Evolutionary conservation across 352 stramenopile species (phyloP), one percentile per base, ranked within the genome.

Genomic region (Phytophthora quininea): DNA sequence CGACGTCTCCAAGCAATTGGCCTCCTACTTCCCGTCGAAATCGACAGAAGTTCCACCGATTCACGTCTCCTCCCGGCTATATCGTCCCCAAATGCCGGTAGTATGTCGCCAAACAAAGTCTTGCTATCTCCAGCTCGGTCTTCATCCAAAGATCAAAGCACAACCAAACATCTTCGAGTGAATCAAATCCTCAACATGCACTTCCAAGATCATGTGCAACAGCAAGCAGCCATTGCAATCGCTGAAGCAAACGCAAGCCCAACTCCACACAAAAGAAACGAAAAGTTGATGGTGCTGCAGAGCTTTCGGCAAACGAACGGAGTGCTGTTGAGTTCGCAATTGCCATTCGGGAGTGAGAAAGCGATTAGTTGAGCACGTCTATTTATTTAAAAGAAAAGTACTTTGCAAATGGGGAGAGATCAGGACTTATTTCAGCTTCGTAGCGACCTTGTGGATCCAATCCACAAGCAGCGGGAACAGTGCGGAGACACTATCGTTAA

Each of bases 401-500:
- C 19, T 54, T 49, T 19, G 33, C 12, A n/a, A 54, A 47, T 8
- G 30, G 19, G 37, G n/a, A 37, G 19, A 11, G 59, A 64, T 11
- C 35, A 6, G 10, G 6, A 40, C 35, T 60, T 79, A 94, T 58
- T 84, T 87, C 37, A 95, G 61, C 46, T 77, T 84, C 9, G 74
- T 92, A 31, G 85, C 85, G 38, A 91, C 65, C 71, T 97, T 95
- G 73, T 97, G 91, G 27, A 96, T 92, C 63, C 91, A 90, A 54
- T 97, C 91, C 53, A 96, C 82, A 58, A 97, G 73, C 50, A 95
- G 76, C 11, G 88, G 89, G 71, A 96, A 83, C 67, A 99, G 80
- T 19, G 97, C 96, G 33, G 84, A 91, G 32, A 99, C 86, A 69
- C 91, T 98, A 66, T 99, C 96, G 58, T 91, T 95, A 67, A 99